Evolutionary conservation across 2,329 filamentous ascomycete species (phyloP).

Genomic region (Gnomoniopsis smithogilvyi): DNA sequence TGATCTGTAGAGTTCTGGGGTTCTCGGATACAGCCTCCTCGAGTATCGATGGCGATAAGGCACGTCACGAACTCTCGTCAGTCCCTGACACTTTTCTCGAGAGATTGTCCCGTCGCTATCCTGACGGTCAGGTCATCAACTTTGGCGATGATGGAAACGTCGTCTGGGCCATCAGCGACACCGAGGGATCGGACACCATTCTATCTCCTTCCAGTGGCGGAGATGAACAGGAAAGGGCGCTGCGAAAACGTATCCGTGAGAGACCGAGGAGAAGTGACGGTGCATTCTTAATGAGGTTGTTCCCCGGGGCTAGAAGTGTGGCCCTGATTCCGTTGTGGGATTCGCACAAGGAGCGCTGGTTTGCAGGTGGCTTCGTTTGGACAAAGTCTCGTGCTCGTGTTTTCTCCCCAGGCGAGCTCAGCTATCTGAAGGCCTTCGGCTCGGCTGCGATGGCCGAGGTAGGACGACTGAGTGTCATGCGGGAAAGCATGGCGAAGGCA

Average conservation of each 20-base stretch:
- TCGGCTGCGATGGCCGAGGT: constrained; percentile 56
- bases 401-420: constrained; percentile 36
- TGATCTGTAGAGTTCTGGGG: constrained; percentile 32
- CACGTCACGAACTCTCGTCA: constrained; percentile 15
- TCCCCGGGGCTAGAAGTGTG: constrained; percentile 43
- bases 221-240: background rate
- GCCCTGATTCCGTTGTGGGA: constrained; percentile 49
- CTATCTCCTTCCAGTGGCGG: background rate
- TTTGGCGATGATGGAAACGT: constrained; percentile 27
- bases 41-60: constrained; percentile 29
- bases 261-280: background rate
- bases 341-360: constrained; percentile 22
- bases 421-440: constrained; percentile 43
- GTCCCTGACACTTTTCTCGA: constrained; percentile 38
- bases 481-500: constrained; percentile 33
- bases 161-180: constrained; percentile 2
- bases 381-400: background rate
- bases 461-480: constrained; percentile 36
- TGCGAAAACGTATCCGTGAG: background rate
- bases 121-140: constrained; percentile 43
- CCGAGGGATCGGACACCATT: background rate
- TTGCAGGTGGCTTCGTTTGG: constrained; percentile 16
- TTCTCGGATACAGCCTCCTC: constrained; percentile 33
- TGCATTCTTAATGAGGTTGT: constrained; percentile 15
- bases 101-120: constrained; percentile 40